Evolutionary conservation across 2,329 filamentous ascomycete species (phyloP), one percentile per base, ranked within the genome.

Genomic region (Colletotrichum filicis): DNA sequence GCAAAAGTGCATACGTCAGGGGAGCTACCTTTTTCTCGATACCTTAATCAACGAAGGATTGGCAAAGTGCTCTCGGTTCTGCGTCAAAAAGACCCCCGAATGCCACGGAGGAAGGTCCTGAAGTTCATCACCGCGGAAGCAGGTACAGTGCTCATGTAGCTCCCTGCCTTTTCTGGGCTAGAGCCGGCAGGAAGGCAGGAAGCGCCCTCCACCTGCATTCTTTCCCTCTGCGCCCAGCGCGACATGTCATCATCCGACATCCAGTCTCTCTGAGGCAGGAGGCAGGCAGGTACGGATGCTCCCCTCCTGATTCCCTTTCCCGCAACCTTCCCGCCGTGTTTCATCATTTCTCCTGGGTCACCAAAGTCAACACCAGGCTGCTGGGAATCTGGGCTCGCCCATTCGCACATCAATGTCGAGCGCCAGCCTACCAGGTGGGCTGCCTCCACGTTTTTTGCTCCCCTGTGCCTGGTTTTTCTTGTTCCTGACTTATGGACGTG

Each of bases 171-270:
- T 64, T 61, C 61, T 5, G 24, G 70, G 66, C 56, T 61, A 70
- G 55, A 26, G 16, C 42, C 11, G 11, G 8, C 42, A 69, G 26
- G 16, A 26, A 16, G 11, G 12, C 42, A 69, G n/a, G 16, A 26
- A 64, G 53, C 32, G 19, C 58, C 58, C 53, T 66, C 16, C 42
- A 49, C 42, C 42, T 49, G 65, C 65, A 63, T 42, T 32, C 37
- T 30, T 53, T 19, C 26, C 24, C 55, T 49, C 55, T 28, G 59
- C 46, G 66, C 59, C 35, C 55, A 16, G 66, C 37, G 14, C 37
- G 16, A 16, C 65, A 73, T 73, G 70, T 57, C 71, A 65, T 71
- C 66, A 71, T 66, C 60, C 66, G 65, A 35, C 66, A 71, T 66
- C 66, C 66, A 66, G 42, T 69, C 66, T 70, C 28, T 60, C 55